Percentiles rank a stretch among this genome's conserved stretches.
These are phyloP conservation scores for Cyclostephanos tholiformis DNA, from an alignment of 108 stramenopile species.

Conservation along the genomic window DNA sequence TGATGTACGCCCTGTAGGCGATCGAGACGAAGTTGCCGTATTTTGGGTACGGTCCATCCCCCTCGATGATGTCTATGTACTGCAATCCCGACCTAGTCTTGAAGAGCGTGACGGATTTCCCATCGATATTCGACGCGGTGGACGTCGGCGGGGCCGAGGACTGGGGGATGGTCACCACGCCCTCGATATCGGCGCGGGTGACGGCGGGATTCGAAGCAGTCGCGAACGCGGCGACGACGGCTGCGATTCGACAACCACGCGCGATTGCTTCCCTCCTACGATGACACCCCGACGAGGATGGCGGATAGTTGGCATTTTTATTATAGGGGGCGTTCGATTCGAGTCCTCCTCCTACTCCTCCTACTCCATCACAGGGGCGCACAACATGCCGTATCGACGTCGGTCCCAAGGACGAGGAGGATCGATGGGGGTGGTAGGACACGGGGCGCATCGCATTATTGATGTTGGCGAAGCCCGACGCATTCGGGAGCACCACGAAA, in stretches of 20 bases:
- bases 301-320: background rate
- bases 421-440: background rate
- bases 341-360: too few relatives aligned
- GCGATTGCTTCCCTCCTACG: conserved; percentile 33
- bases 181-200: conserved; percentile 51
- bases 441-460: background rate
- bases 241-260: conserved; percentile 14
- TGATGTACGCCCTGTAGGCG: conserved; percentile 78
- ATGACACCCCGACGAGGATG: background rate
- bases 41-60: conserved; percentile 50
- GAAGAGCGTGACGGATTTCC: conserved; percentile 57
- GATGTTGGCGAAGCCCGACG: conserved; percentile 13
- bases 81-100: conserved; percentile 82
- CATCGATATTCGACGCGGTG: conserved; percentile 13
- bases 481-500: background rate
- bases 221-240: conserved; percentile 11
- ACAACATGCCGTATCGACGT: background rate
- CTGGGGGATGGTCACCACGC: conserved; percentile 40
- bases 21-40: conserved; percentile 82
- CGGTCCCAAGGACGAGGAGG: background rate
- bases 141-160: conserved; percentile 34
- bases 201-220: conserved; percentile 17
- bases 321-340: background rate
- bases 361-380: background rate
- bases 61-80: conserved; percentile 69